A percentile compares a stretch with the other conserved stretches of the same genome.
phyloP scores from a whole-genome alignment of 1,284 basidiomycete species.

The Ceratobasidium theobromae region DNA sequence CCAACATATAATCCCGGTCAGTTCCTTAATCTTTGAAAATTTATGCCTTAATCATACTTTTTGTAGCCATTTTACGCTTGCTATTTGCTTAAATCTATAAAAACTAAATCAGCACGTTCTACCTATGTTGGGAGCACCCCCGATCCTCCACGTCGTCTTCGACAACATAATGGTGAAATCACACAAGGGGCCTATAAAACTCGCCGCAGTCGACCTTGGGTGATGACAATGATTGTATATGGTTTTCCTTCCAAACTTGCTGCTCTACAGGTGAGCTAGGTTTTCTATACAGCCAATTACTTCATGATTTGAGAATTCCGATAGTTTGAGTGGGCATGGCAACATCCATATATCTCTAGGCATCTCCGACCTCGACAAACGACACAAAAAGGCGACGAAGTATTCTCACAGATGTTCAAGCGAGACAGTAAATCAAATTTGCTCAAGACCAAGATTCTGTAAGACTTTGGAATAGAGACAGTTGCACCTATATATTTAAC shows the following conservation, averaged over 20 bases:
- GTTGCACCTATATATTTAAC: neutral
- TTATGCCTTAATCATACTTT: too few relatives aligned
- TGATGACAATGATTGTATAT: conserved; percentile 86
- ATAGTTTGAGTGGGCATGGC: conserved; percentile 70
- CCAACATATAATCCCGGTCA: conserved; percentile 30
- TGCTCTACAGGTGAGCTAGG: conserved; percentile 59
- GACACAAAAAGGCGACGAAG: neutral
- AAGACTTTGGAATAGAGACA: neutral
- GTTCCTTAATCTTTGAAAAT: neutral
- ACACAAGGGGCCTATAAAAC: conserved; percentile 78
- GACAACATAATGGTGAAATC: conserved; percentile 85
- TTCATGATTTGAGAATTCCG: neutral
- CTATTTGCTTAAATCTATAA: conserved; percentile 76
- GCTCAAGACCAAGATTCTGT: conserved; percentile 34
- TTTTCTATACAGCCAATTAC: neutral
- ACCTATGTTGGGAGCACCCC: conserved; percentile 85
- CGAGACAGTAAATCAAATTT: conserved; percentile 21
- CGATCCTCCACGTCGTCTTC: conserved; percentile 52
- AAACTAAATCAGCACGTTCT: conserved; percentile 58
- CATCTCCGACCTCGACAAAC: conserved; percentile 48
- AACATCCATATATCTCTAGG: conserved; percentile 64
- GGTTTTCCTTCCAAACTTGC: conserved; percentile 85
- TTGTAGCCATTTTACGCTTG: conserved; percentile 85
- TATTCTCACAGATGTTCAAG: conserved; percentile 33
- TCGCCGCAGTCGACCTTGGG: conserved; percentile 72